Evolutionary conservation across 2,329 filamentous ascomycete genomes (phyloP), one percentile per base, ranked within the genome.

Genomic region (Penicillium sp.): DNA sequence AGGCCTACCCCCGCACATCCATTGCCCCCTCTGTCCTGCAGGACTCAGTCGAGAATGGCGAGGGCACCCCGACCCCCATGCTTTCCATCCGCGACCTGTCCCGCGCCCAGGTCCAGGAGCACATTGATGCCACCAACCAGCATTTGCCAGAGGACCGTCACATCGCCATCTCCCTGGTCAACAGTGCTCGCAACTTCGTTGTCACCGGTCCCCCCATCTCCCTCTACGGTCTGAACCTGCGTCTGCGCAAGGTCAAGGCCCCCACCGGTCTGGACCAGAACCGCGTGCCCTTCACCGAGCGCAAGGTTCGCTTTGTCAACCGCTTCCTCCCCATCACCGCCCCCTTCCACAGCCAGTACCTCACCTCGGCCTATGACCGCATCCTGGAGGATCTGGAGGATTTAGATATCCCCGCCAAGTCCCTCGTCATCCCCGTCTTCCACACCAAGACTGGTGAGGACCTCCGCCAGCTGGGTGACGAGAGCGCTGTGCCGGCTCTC

Each of bases 261-360:
- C 88, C 94, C 4, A 97, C 94, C n/a, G 94, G 95, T 36, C 81
- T 99, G 32, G 94, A 99, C 68, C 95, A 99, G 76, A 96, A 89
- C 61, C 85, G 92, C 53, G 88, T 97, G 47, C 95, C 95, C 6
- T 91, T 91, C 78, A 97, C 93, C 0, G 88, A 99, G 76, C 89
- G 94, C 64, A 99, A 99, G 78, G 83, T 97, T 50, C 91, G 94
- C 67, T 99, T 99, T 63, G 90, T 91, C 56, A 97, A 97, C 79
- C 88, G 94, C 54, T 99, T 99, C 80, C 78, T 99, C 54, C 95
- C 94, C 40, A 99, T 99, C 72, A 97, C 93, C 1, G 91, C 94
- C 8, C 95, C 94, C 4, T 99, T 99, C 82, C 94, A 99, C 81
- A 99, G 94, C 82, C 88, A 91, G 55, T 97, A 97, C 70, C 85